Base-by-base conservation (phyloP, 495 filamentous ascomycete species). In the Diplogelasinospora grovesii region DNA sequence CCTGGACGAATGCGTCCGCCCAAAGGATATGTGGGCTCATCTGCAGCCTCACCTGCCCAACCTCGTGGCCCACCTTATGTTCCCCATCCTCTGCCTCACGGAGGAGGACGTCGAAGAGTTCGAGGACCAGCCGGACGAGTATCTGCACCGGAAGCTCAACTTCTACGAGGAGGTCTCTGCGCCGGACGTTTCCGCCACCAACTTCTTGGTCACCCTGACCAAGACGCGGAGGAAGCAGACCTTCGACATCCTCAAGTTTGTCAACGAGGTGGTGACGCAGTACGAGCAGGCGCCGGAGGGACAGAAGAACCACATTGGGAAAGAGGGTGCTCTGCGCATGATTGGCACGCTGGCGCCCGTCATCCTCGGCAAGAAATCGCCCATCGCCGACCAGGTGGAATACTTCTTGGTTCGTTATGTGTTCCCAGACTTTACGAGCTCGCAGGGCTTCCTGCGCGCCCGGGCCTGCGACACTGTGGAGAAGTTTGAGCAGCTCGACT, bases 351-450 rank as follows among this genome's bases (percentile, higher is more conserved):
- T 98, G 31, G 82, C 92, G 1, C 83, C 86, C 9, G 90, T 98
- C 16, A 94, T 98, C 32, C 74, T 98, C 22, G 88, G 86, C 36
- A 98, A 97, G 73, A 95, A 95, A 71, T 95, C 88, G 58, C 92
- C 92, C 8, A 94, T 98, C 50, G 92, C 92, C 25, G 83, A 93
- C 50, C 87, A 96, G 66, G 90, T 96, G n/a, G 92, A 98, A 64
- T 95, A 92, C 56, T 98, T 98, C 73, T 85, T 98, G 46, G 89
- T 97, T 39, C 84, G 92, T 36, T 92, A 96, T 49, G 92, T 98
- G 42, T 97, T 98, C 70, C 92, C 92, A 8, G 93, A 98, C 55
- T 98, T 98, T 71, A 79, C 85, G 45, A 95, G 86, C 60, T 77
- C 82, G 13, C 85, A 95, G 52, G 93, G 93, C 15, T 98, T 87